Evolutionary conservation across 1,284 basidiomycete genomes (phyloP), one percentile per base, ranked within the genome.

Genomic region (Leucoagaricus sp.): DNA sequence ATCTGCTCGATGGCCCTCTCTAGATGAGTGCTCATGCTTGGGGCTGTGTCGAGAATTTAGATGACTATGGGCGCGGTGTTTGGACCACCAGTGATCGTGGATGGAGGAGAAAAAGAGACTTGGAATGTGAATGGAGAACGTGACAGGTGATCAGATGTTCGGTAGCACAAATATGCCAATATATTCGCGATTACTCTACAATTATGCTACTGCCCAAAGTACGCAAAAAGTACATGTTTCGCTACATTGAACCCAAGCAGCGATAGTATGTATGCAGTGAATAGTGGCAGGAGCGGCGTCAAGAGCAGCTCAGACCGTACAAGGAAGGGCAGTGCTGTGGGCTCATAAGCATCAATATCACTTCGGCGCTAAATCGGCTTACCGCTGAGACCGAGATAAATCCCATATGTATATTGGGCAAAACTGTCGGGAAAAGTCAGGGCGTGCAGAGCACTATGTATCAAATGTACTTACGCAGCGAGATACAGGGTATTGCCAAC

Each of bases 401-500:
- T 81, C 41, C 94, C 91, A 69, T 96, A 96, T 31, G 87, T 84
- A 69, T 96, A 97, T 71, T 96, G 94, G 2, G 87, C 84, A 60
- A 91, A 87, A 33, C 90, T 91, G 64, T 23, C 23, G 48, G 31
- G 12, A 28, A 40, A 7, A 15, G 26, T 51, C 4, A 56, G 57
- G 31, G 40, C 28, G 19, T 33, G 44, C 17, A 36, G 25, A 45
- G 42, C 21, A 31, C 31, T 53, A 23, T 29, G 34, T n/a, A 42
- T 33, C 53, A 56, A 49, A 38, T n/a, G n/a, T 17, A 80, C 82
- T 61, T 75, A 91, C 83, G 90, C 93, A 45, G 87, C 87, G 31
- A 94, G 82, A 72, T 94, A 95, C n/a, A 95, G 75, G 1, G 92
- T 93, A 63, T 97, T 97, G 41, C 94, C 95, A n/a, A 96, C 79